Evolutionary conservation across 2,329 filamentous ascomycete species (phyloP).

Genomic region (Laburnicola sp.): DNA sequence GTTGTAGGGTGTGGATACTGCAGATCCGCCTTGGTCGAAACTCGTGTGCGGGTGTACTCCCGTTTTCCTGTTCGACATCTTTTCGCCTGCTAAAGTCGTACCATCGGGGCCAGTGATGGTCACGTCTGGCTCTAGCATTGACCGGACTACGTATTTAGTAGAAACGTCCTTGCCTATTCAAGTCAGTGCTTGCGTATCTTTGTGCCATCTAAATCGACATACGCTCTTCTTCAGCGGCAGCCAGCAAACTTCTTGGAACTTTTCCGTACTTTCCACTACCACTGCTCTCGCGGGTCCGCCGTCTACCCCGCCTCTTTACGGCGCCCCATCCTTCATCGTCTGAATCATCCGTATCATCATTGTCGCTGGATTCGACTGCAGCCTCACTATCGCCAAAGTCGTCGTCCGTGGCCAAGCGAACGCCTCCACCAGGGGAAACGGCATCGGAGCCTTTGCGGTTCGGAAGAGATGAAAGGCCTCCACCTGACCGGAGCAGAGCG

Average conservation of each 20-base stretch:
- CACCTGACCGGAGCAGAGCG: slow-evolving; percentile 65
- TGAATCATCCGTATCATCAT: slow-evolving; percentile 58
- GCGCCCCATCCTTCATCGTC: slow-evolving; percentile 65
- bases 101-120: slow-evolving; percentile 64
- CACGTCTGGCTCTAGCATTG: slow-evolving; percentile 68
- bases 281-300: slow-evolving; percentile 40
- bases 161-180: slow-evolving; percentile 51
- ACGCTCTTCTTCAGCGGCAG: slow-evolving; percentile 79
- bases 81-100: slow-evolving; percentile 64
- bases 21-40: slow-evolving; percentile 71
- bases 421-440: slow-evolving; percentile 52
- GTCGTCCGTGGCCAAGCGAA: slow-evolving; percentile 63
- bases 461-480: slow-evolving; percentile 65
- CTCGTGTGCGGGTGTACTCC: slow-evolving; percentile 80
- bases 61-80: slow-evolving; percentile 55
- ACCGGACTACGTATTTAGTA: slow-evolving; percentile 63
- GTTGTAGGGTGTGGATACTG: slow-evolving; percentile 65
- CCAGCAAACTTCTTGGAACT: slow-evolving; percentile 64
- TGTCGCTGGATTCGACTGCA: slow-evolving; percentile 69
- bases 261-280: slow-evolving; percentile 41
- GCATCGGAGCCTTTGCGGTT: slow-evolving; percentile 54
- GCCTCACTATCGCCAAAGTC: slow-evolving; percentile 62
- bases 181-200: slow-evolving; percentile 16
- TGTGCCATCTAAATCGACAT: slow-evolving; percentile 39
- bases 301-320: slow-evolving; percentile 45